Evolutionary conservation across 2,329 filamentous ascomycete genomes (phyloP).

Genomic region (Clonostachys sp.): DNA sequence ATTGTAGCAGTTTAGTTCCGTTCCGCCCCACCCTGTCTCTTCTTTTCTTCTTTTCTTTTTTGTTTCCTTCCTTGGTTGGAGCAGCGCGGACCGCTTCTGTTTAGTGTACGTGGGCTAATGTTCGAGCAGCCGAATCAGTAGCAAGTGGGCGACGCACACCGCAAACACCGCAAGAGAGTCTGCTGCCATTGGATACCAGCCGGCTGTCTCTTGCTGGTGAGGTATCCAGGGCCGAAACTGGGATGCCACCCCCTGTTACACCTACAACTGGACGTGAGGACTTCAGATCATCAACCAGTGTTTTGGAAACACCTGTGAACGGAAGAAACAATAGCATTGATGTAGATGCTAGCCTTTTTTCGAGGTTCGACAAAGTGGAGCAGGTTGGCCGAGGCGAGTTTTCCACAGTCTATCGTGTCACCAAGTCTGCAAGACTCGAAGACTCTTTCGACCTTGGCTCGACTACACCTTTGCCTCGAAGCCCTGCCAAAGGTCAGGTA

Average conservation of each 20-base stretch:
- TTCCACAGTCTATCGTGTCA: constrained; percentile 84
- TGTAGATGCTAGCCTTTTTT: constrained; percentile 67
- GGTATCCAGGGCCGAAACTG: constrained; percentile 19
- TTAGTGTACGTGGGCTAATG: constrained; percentile 37
- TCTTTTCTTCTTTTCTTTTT: neutral
- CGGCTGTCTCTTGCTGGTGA: constrained; percentile 74
- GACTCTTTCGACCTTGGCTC: constrained; percentile 27
- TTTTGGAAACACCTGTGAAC: constrained; percentile 65
- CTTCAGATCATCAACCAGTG: constrained; percentile 41
- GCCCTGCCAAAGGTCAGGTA: constrained; percentile 52
- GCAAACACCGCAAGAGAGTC: constrained; percentile 72
- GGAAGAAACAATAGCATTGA: constrained; percentile 64
- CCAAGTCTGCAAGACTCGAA: constrained; percentile 23
- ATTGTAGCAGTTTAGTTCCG: no score
- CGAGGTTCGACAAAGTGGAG: constrained; percentile 77
- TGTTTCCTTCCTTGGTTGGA: constrained; percentile 22
- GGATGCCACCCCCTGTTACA: constrained; percentile 63
- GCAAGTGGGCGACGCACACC: constrained; percentile 59
- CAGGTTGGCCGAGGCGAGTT: constrained; percentile 86
- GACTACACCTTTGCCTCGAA: constrained; percentile 45
- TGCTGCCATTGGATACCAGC: constrained; percentile 75
- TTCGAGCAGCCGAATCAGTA: constrained; percentile 59
- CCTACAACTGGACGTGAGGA: constrained; percentile 61
- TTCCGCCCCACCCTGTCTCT: no score
- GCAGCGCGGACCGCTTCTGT: constrained; percentile 27